Evolutionary conservation across 495 filamentous ascomycete genomes (phyloP), one percentile per base, ranked within the genome.

Genomic region (Aspergillus haitiensis): DNA sequence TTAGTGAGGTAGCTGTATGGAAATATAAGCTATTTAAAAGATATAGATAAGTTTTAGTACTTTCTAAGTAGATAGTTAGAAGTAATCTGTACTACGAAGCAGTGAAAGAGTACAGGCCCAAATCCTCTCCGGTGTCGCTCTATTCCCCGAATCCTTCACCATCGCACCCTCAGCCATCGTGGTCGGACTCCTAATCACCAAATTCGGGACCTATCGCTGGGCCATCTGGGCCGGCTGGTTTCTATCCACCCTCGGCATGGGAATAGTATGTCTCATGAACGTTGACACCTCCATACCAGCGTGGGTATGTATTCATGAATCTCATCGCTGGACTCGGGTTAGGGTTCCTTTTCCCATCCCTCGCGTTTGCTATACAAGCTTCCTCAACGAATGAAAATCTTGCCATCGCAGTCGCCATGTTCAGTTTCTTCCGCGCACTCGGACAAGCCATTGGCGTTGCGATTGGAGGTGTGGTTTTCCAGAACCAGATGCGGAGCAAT

Each of bases 401-500:
- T 13, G 73, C 77, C 0, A 74, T 79, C 49, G 81, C 81, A 0
- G 76, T 79, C 0, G 79, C 73, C 13, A 81, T 83, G 72, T 80
- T 81, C 52, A 76, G 75, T 13, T 85, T 86, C 70, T 76, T 84
- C 64, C 81, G 83, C 11, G 75, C 78, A 4, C 64, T 83, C 27
- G 83, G 83, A 36, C 81, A 84, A 45, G 74, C 76, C 0, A 56
- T 86, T 16, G 83, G 83, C 4, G 77, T 85, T 21, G 83, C 82
- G 5, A 69, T 85, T 18, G 83, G 83, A 6, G 81, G 82, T 11
- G 79, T 79, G 6, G 72, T 83, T 5, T 89, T 88, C 68, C 83
- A 87, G 67, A 87, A 86, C 44, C 75, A 75, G 34, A 81, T 88
- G 73, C 71, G 72, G 21, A 45, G 52, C 2, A 81, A 82, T 31